Evolutionary conservation across 2,329 filamentous ascomycete genomes (phyloP), one percentile per base, ranked within the genome.

Genomic region (Fusarium chuoi): DNA sequence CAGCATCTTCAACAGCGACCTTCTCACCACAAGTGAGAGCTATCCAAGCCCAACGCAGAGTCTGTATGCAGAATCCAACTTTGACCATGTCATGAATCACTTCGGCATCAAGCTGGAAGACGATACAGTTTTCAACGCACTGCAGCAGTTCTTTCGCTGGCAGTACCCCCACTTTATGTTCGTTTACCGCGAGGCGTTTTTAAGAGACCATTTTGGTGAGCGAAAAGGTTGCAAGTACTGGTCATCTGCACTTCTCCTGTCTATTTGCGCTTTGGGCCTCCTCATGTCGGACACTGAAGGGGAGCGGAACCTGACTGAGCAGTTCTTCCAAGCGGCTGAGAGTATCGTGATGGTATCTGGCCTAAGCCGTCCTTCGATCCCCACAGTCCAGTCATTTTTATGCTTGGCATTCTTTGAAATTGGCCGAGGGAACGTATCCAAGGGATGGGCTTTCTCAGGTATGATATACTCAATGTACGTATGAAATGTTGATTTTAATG

Each of bases 101-200:
- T 64, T 64, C n/a, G 61, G 61, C 5, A 64, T 64, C 20, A 64
- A 60, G 4, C 4, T 64, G 30, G 42, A 38, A 3, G 61, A 64
- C 4, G 28, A 61, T 9, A 60, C 55, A 17, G 44, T 42, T 7
- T 42, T 64, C 4, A 64, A 64, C 17, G 61, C 61, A 20, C 15
- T 64, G 7, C 55, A 61, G 7, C 55, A 61, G 17, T 64, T 64
- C n/a, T 64, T 64, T 24, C 55, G 61, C 11, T 64, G 61, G 61
- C 61, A 64, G 24, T 64, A 64, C 3, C 61, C 61, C 11, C 61
- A 64, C 10, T 64, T 64, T 13, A 64, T 64, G 61, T 64, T 64
- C 3, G 28, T 64, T 6, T 64, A 64, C 2, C 20, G 61, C 11
- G 61, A 64, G 14, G 61, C 61, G 4, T 64, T 64, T 17, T 36